Conservation (phyloP, 2,329 filamentous ascomycete genomes). For the Alternaria sp. region DNA sequence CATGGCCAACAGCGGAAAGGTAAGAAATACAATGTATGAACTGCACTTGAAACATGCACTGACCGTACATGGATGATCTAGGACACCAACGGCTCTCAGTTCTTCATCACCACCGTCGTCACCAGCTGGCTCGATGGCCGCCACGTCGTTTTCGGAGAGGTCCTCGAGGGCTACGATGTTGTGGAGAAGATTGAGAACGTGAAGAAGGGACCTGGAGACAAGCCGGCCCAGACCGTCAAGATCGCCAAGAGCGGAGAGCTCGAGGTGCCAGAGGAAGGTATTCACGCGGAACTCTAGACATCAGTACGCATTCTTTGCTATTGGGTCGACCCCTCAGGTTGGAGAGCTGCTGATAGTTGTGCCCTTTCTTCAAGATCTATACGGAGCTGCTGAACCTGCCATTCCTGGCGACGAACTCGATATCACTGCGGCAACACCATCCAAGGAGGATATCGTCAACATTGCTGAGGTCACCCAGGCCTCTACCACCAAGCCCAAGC, state of each 20-base stretch:
- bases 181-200: slow-evolving; percentile 81
- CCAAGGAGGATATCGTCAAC: slow-evolving; percentile 35
- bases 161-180: slow-evolving; percentile 84
- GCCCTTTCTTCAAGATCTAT: slow-evolving; percentile 54
- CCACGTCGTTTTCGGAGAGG: slow-evolving; percentile 90
- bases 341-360: slow-evolving; percentile 55
- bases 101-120: slow-evolving; percentile 87
- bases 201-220: slow-evolving; percentile 72
- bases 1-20: slow-evolving; percentile 62
- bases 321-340: slow-evolving; percentile 33
- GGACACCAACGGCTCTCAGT: slow-evolving; percentile 77
- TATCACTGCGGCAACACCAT: slow-evolving; percentile 40
- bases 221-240: slow-evolving; percentile 74
- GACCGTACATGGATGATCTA: background rate
- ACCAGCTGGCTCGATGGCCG: slow-evolving; percentile 84
- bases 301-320: slow-evolving; percentile 22
- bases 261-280: slow-evolving; percentile 88
- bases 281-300: slow-evolving; percentile 84
- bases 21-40: background rate
- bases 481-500: slow-evolving; percentile 24
- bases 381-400: slow-evolving; percentile 54
- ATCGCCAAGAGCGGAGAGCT: slow-evolving; percentile 87
- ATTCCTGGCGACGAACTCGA: slow-evolving; percentile 55
- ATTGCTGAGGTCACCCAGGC: slow-evolving; percentile 35
- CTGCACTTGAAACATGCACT: background rate